A percentile compares a stretch with the other conserved stretches of the same genome.
These are phyloP conservation scores for Fusarium bulbicola DNA, from an alignment of 2,329 filamentous ascomycete genomes.

Conservation along the genomic window DNA sequence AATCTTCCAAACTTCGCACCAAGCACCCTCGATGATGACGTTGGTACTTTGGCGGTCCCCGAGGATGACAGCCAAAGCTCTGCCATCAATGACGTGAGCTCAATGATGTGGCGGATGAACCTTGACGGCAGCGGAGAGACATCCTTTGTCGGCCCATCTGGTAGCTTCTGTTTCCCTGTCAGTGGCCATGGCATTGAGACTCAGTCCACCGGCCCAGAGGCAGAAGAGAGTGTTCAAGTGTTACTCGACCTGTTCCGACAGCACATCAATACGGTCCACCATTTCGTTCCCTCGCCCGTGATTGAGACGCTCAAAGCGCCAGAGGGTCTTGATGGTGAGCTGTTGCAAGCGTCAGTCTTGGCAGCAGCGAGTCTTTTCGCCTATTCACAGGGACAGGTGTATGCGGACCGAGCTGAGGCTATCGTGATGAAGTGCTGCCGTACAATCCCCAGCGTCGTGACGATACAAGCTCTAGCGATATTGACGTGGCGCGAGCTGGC, in stretches of 20 bases:
- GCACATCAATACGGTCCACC: not conserved
- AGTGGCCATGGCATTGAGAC: not conserved
- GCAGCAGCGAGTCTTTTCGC: not conserved
- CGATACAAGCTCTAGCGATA: not conserved
- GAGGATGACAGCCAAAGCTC: not conserved
- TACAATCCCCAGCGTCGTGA: accelerated
- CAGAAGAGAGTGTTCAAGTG: not conserved
- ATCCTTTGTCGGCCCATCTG: not conserved
- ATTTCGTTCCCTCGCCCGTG: not conserved
- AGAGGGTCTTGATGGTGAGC: not conserved
- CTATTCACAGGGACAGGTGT: not conserved
- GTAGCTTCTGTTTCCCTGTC: not conserved
- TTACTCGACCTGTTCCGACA: not conserved
- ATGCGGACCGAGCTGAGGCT: not conserved
- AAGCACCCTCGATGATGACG: not conserved
- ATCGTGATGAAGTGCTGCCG: not conserved
- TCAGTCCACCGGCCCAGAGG: accelerated
- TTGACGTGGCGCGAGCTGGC: not conserved
- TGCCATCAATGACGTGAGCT: not conserved
- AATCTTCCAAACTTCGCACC: not conserved
- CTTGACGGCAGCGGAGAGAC: not conserved
- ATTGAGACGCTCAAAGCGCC: not conserved
- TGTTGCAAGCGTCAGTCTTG: not conserved
- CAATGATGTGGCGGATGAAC: conserved; percentile 1
- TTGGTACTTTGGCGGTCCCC: not conserved